A percentile compares a stretch with the other conserved stretches of the same genome.
Conservation (phyloP, 2,329 filamentous ascomycete species). For the Cephalotrichum gorgonifer region DNA sequence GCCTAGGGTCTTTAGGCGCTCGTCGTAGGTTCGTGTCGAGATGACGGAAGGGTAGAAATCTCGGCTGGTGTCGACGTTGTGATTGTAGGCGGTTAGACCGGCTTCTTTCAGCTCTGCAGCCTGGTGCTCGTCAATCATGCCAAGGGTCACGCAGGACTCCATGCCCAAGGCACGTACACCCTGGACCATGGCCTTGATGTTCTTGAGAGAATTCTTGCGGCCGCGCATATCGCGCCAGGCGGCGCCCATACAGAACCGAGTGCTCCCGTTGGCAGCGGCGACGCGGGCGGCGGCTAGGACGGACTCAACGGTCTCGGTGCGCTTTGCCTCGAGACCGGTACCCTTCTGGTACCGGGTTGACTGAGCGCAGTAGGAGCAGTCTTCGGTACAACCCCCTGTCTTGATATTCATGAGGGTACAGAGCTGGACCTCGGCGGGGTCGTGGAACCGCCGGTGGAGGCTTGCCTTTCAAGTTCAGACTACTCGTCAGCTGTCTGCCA, state of each 20-base stretch:
- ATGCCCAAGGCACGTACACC: constrained; percentile 74
- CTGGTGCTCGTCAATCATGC: constrained; percentile 79
- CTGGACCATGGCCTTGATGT: constrained; percentile 77
- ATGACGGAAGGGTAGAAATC: constrained; percentile 85
- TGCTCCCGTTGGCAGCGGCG: constrained; percentile 76
- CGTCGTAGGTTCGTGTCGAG: constrained; percentile 77
- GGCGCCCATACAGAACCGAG: constrained; percentile 90
- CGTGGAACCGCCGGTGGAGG: constrained; percentile 77
- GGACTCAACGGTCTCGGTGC: constrained; percentile 68
- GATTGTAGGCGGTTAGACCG: constrained; percentile 85
- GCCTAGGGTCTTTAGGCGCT: constrained; percentile 67
- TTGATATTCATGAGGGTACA: constrained; percentile 98
- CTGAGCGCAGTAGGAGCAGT: constrained; percentile 89
- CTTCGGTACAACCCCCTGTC: constrained; percentile 82
- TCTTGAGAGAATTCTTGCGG: constrained; percentile 71
- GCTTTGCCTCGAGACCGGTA: constrained; percentile 69
- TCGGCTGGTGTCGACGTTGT: constrained; percentile 83
- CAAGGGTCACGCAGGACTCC: constrained; percentile 88
- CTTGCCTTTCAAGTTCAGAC: constrained; percentile 41
- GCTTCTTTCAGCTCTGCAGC: constrained; percentile 74
- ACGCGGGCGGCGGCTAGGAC: constrained; percentile 69
- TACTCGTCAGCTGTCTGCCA: not conserved
- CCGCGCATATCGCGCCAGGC: constrained; percentile 93
- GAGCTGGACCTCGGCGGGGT: constrained; percentile 75
- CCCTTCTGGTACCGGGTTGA: constrained; percentile 70